phyloP scores from a whole-genome alignment of 2,329 filamentous ascomycete genomes.

The Pyrenophora graminea region DNA sequence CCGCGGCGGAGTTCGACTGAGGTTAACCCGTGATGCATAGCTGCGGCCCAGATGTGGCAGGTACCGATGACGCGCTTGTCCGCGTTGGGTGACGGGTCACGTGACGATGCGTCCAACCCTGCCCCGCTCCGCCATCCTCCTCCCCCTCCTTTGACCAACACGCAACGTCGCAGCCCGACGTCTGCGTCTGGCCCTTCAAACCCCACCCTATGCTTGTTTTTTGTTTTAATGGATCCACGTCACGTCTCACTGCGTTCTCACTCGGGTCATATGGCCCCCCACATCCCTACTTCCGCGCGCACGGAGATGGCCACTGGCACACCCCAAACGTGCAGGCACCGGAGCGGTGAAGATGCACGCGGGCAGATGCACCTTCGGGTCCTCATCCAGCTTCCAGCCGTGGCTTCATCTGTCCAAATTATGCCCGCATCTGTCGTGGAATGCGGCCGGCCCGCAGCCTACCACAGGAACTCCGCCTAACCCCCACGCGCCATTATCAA shows the following conservation, averaged over 20 bases:
- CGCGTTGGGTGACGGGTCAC: slow-evolving; percentile 5
- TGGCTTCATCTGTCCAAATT: neutral
- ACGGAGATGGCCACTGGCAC: slow-evolving; percentile 11
- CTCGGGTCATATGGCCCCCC: slow-evolving; percentile 4
- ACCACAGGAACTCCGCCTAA: slow-evolving; percentile 18
- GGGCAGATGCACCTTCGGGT: slow-evolving; percentile 10
- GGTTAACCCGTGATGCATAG: slow-evolving; percentile 12
- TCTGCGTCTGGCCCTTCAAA: slow-evolving; percentile 1
- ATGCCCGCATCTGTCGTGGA: slow-evolving; percentile 2
- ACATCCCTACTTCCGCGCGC: neutral
- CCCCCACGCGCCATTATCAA: slow-evolving; percentile 48
- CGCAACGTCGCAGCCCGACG: neutral
- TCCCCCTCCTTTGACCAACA: neutral
- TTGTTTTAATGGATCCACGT: slow-evolving; percentile 19
- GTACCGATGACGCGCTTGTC: slow-evolving; percentile 19
- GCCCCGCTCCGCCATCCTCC: slow-evolving; percentile 12
- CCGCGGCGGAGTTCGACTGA: slow-evolving; percentile 22
- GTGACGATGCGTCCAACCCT: slow-evolving; percentile 2
- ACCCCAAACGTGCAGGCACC: slow-evolving; percentile 3
- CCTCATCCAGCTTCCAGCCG: neutral
- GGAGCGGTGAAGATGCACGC: slow-evolving; percentile 23
- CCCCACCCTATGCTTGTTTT: slow-evolving; percentile 6
- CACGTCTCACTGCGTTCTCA: slow-evolving; percentile 16
- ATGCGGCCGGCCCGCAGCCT: slow-evolving; percentile 15
- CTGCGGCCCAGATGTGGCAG: slow-evolving; percentile 23